Evolutionary conservation across 148 eudicot genomes (phyloP).

Genomic region (Chenopodium suecicum): DNA sequence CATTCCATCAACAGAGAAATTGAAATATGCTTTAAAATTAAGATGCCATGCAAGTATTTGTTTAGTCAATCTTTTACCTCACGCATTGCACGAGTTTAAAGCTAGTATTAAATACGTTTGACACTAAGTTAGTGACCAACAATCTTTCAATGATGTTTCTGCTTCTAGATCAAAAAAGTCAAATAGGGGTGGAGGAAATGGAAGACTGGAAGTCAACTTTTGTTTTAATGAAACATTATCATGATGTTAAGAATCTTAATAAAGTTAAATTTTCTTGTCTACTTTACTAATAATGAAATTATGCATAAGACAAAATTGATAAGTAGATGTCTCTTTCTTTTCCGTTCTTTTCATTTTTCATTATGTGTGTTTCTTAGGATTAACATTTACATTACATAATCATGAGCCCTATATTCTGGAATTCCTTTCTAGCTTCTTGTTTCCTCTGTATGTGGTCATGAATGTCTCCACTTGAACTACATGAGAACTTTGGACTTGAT

Average conservation of each 20-base stretch:
- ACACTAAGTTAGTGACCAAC: background rate
- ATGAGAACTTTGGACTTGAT: background rate
- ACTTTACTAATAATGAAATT: constrained; percentile 10
- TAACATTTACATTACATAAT: background rate
- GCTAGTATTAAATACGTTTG: background rate
- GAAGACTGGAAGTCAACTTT: constrained; percentile 16
- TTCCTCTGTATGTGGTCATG: background rate
- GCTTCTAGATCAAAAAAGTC: constrained; percentile 6
- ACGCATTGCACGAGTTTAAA: too few relatives aligned
- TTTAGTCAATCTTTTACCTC: too few relatives aligned
- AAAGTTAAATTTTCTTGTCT: background rate
- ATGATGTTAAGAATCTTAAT: constrained; percentile 1
- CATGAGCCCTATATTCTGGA: constrained; percentile 7
- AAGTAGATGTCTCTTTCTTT: constrained; percentile 8
- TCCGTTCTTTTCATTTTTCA: background rate
- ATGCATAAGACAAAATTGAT: constrained; percentile 10
- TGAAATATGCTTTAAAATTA: too few relatives aligned
- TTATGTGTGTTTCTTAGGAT: background rate
- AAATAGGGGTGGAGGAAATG: constrained; percentile 7
- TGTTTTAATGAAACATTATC: constrained; percentile 16
- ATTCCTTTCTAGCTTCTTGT: constrained; percentile 5
- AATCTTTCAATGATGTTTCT: background rate
- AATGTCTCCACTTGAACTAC: background rate
- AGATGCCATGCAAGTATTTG: too few relatives aligned
- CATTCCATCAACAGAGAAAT: too few relatives aligned